Evolutionary conservation across 345 rosid species (phyloP), one percentile per base, ranked within the genome.

Genomic region (Lepidium africanum): DNA sequence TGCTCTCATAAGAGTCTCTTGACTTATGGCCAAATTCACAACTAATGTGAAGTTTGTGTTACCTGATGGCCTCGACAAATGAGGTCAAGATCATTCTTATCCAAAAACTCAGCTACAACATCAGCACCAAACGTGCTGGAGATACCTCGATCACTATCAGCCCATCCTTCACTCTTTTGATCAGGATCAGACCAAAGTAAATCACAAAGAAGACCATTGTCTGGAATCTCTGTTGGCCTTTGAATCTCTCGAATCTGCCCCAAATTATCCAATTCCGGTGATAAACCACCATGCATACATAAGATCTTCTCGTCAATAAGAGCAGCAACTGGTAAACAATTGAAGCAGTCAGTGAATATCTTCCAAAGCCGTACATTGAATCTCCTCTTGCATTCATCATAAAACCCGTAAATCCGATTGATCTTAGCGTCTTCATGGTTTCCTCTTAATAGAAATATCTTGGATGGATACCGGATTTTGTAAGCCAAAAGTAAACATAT

Each of bases 1-100:
- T 38, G 13, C 36, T 36, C 76, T 36, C 21, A 16, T 38, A 25
- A 36, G 12, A 12, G 53, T 13, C 11, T 66, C 51, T 66, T 30
- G 11, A 17, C 33, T 52, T 52, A 32, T 32, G 21, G 7, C 58
- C 58, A 52, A n/a, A 30, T 52, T 52, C 39, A 52, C 32, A 42
- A 9, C 21, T 9, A 56, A 43, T 4, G 17, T 17, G n/a, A 48
- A 48, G 35, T 43, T 38, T 55, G 40, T 47, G 33, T 65, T 76
- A 89, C 99, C 96, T 95, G 99, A 82, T 95, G 99, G 32, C 98
- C 99, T 56, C 98, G 78, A 75, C 99, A 95, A 64, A 95, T 86
- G 77, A 95, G 96, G 67, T 95, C 99, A 21, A 95, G 91, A 71
- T 95, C 87, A 73, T 89, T 86, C 80, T 89, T 95, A 19, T 91